Conservation (phyloP, 2,329 filamentous ascomycete genomes). For the Alternaria infectoria region DNA sequence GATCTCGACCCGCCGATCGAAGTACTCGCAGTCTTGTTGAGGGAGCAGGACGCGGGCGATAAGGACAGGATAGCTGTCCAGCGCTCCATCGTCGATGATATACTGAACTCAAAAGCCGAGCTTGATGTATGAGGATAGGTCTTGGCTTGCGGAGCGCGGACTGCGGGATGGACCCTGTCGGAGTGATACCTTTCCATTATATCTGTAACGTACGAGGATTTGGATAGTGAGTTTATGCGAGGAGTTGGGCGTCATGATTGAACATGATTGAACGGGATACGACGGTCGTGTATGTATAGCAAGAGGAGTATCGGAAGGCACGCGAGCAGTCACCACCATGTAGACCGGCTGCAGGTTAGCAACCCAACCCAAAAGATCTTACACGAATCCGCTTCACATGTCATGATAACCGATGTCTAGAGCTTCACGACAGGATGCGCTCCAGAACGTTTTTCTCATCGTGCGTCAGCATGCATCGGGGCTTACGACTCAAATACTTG, state of each 20-base stretch:
- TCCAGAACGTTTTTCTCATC: not conserved
- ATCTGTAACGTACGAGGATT: not conserved
- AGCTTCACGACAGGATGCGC: not conserved
- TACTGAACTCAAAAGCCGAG: slow-evolving; percentile 59
- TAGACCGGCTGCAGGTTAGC: not conserved
- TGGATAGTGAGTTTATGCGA: not conserved
- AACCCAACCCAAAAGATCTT: not conserved
- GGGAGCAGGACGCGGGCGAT: slow-evolving; percentile 62
- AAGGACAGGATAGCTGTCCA: slow-evolving; percentile 62
- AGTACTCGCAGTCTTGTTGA: slow-evolving; percentile 82
- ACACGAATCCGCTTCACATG: not conserved
- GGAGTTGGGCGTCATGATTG: slow-evolving; percentile 1
- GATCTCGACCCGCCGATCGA: slow-evolving; percentile 88
- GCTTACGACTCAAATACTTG: slow-evolving; percentile 3
- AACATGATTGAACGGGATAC: not conserved
- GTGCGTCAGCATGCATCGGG: slow-evolving; percentile 22
- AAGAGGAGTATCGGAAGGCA: not conserved
- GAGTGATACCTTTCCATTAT: not conserved
- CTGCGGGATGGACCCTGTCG: not conserved
- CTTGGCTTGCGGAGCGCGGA: not conserved
- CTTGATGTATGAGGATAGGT: slow-evolving; percentile 32
- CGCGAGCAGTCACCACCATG: slow-evolving; percentile 6
- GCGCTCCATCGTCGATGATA: slow-evolving; percentile 75
- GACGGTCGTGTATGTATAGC: not conserved
- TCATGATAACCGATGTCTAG: not conserved